These are phyloP conservation scores for Naumovozyma dairenensis DNA, from an alignment of 805 yeast genomes.

Conservation along the genomic window DNA sequence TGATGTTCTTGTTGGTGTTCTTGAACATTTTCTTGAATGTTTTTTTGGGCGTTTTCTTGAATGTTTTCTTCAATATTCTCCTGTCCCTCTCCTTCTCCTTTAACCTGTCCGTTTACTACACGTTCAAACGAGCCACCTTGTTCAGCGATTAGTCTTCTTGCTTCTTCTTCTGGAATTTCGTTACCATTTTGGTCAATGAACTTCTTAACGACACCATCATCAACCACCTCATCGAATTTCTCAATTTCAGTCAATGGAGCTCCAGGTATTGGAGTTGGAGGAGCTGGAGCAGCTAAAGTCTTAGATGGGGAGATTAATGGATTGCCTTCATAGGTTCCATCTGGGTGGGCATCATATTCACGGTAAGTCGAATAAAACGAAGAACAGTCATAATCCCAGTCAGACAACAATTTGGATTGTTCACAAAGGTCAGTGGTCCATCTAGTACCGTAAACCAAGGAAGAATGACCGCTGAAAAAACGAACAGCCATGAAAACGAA, in stretches of 20 bases:
- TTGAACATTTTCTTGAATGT: neutral
- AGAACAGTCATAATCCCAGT: conserved; percentile 88
- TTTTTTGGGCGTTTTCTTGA: neutral
- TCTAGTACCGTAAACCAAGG: conserved; percentile 65
- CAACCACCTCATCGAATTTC: conserved; percentile 1
- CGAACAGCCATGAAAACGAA: conserved; percentile 43
- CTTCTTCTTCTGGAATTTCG: neutral
- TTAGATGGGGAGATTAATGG: neutral
- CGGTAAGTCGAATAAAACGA: conserved; percentile 32
- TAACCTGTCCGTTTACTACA: too few species aligned
- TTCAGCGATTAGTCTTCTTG: neutral
- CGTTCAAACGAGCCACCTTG: too few species aligned
- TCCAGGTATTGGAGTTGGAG: too few species aligned
- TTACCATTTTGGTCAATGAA: conserved; percentile 6
- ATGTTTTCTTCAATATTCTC: neutral
- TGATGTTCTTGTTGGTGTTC: neutral
- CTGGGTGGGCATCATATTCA: conserved; percentile 14
- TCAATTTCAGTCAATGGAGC: too few species aligned
- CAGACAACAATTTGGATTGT: conserved; percentile 43
- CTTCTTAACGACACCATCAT: conserved; percentile 2
- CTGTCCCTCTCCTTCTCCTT: neutral
- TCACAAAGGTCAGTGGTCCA: conserved; percentile 72
- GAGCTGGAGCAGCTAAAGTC: neutral
- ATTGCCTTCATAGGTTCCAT: neutral
- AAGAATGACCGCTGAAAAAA: conserved; percentile 53